Evolutionary conservation across 2,329 filamentous ascomycete species (phyloP).

Genomic region (Trichoderma oligosporum): DNA sequence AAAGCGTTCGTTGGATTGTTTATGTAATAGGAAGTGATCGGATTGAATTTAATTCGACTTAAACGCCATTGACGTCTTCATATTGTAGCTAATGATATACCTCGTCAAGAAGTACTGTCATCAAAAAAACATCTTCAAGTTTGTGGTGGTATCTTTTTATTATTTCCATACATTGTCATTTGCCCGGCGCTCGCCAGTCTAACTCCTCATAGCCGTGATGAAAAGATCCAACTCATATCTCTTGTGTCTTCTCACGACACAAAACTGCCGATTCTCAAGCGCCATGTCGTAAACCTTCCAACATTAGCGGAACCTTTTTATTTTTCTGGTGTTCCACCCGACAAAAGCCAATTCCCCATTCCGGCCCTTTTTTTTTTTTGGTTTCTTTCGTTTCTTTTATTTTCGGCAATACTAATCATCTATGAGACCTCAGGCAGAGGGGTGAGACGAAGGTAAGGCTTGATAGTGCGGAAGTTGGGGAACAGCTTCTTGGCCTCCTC

Average conservation of each 20-base stretch:
- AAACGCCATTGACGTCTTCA: background rate
- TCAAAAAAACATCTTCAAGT: background rate
- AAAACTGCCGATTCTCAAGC: too few species aligned
- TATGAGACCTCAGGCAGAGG: constrained; percentile 53
- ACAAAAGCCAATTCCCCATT: background rate
- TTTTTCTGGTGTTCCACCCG: background rate
- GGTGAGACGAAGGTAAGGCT: constrained; percentile 73
- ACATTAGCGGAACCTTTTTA: background rate
- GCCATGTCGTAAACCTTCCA: constrained; percentile 1
- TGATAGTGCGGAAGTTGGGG: constrained; percentile 66
- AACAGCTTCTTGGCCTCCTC: constrained; percentile 86
- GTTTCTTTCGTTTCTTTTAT: background rate
- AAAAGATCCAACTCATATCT: background rate
- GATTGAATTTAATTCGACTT: too few species aligned
- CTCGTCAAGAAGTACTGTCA: background rate
- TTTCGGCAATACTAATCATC: constrained; percentile 13
- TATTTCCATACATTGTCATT: constrained; percentile 5
- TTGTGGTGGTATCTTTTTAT: constrained; percentile 10
- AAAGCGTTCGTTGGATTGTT: background rate
- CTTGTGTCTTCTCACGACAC: background rate
- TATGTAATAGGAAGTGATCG: too few species aligned
- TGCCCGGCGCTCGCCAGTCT: background rate
- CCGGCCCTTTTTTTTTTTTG: background rate
- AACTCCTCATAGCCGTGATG: background rate
- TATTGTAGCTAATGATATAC: too few species aligned